phyloP scores from a whole-genome alignment of 257 asterid genomes.

The Parsonsia alboflavescens region DNA sequence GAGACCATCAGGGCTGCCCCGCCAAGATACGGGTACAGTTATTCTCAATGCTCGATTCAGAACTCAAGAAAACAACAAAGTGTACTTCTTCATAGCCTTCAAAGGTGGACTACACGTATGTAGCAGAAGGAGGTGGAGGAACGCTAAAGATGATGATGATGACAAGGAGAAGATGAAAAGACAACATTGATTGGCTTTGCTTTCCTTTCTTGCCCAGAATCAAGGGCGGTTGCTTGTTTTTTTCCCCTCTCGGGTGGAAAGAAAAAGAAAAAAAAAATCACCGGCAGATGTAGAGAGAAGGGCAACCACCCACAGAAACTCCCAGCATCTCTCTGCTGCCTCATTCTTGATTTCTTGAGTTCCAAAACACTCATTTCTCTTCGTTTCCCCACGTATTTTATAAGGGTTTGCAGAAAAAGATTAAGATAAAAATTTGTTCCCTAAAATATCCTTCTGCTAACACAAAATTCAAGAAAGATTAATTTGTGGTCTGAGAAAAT shows the following conservation, averaged over 20 bases:
- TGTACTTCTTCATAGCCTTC: not conserved
- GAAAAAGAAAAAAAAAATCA: not conserved
- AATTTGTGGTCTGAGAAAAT: no score
- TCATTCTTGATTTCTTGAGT: slow-evolving; percentile 12
- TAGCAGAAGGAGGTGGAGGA: no score
- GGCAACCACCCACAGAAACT: slow-evolving; percentile 15
- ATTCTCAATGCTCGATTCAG: not conserved
- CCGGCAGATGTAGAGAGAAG: slow-evolving; percentile 8
- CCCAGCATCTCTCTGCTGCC: slow-evolving; percentile 13
- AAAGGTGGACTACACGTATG: not conserved
- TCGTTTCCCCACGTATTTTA: no score
- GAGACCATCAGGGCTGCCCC: slow-evolving; percentile 17
- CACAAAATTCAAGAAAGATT: no score
- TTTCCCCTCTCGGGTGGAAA: not conserved
- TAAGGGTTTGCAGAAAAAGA: no score
- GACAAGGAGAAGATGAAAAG: no score
- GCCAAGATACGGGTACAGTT: slow-evolving; percentile 17
- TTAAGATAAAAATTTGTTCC: no score
- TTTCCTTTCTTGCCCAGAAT: not conserved
- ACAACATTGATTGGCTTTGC: not conserved
- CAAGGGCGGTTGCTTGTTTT: not conserved
- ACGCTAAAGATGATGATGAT: no score
- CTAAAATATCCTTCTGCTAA: no score
- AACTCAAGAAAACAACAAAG: not conserved
- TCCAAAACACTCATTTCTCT: not conserved